A percentile compares a stretch with the other conserved stretches of the same genome.
Evolutionary conservation across 2,329 filamentous ascomycete species (phyloP).

Genomic region (Didymella pinodella): DNA sequence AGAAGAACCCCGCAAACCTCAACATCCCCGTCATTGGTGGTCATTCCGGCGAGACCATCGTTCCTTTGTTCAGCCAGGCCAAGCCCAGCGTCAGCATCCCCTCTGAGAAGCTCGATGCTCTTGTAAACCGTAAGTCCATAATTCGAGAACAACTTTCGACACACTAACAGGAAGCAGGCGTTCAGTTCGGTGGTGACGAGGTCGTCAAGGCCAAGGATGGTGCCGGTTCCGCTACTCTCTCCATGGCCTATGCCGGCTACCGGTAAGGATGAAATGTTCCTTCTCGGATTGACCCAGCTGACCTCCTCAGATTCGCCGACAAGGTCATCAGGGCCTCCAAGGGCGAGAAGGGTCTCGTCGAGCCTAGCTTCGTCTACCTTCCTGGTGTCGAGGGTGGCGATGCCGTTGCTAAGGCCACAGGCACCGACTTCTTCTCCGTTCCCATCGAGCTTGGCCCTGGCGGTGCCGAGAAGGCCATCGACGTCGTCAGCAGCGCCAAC

Average conservation of each 20-base stretch:
- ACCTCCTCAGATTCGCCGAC: slow-evolving; percentile 78
- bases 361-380: slow-evolving; percentile 96
- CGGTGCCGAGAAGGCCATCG: slow-evolving; percentile 84
- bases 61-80: slow-evolving; percentile 94
- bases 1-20: slow-evolving; percentile 81
- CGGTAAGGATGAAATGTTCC: slow-evolving; percentile 62
- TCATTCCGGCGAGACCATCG: slow-evolving; percentile 97
- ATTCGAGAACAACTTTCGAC: not conserved
- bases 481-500: slow-evolving; percentile 78
- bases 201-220: slow-evolving; percentile 96
- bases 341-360: slow-evolving; percentile 90
- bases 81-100: slow-evolving; percentile 82
- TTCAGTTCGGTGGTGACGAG: slow-evolving; percentile 98
- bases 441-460: slow-evolving; percentile 89
- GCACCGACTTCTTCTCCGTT: slow-evolving; percentile 92
- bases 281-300: slow-evolving; percentile 9
- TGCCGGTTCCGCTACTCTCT: slow-evolving; percentile 86
- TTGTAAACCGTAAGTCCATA: slow-evolving; percentile 77
- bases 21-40: slow-evolving; percentile 93
- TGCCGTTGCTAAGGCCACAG: slow-evolving; percentile 82
- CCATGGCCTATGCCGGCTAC: slow-evolving; percentile 96
- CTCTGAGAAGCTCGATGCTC: slow-evolving; percentile 84
- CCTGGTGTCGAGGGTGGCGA: slow-evolving; percentile 88
- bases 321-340: slow-evolving; percentile 87
- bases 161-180: slow-evolving; percentile 57